Percentiles rank a stretch among this genome's conserved stretches.
phyloP scores from a whole-genome alignment of 768 basidiomycete genomes.

The Flagelloscypha sp. region DNA sequence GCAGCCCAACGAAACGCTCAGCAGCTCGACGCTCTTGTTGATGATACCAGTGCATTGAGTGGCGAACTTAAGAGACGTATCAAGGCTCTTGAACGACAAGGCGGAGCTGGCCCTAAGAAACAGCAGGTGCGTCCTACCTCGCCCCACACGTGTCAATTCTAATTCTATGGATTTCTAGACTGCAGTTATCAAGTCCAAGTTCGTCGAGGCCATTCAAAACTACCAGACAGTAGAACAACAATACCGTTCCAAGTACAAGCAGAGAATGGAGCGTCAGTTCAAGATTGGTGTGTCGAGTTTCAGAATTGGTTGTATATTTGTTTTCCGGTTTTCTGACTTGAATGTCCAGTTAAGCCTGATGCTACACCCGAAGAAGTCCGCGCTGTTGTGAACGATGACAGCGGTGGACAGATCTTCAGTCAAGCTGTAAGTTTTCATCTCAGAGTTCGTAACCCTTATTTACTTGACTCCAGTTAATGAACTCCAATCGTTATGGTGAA shows the following conservation, averaged over 20 bases:
- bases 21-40: slow-evolving; percentile 61
- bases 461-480: slow-evolving; percentile 55
- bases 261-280: slow-evolving; percentile 79
- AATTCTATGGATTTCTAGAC: slow-evolving; percentile 30
- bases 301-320: neutral
- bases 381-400: slow-evolving; percentile 80
- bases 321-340: slow-evolving; percentile 1
- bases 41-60: slow-evolving; percentile 65
- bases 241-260: slow-evolving; percentile 69
- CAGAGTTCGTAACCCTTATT: slow-evolving; percentile 1
- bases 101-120: slow-evolving; percentile 60
- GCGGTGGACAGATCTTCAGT: slow-evolving; percentile 80
- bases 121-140: slow-evolving; percentile 48
- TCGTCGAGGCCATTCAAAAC: slow-evolving; percentile 78
- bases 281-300: slow-evolving; percentile 55
- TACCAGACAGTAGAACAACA: slow-evolving; percentile 80
- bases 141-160: neutral
- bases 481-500: slow-evolving; percentile 84
- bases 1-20: slow-evolving; percentile 51
- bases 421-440: slow-evolving; percentile 56
- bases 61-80: slow-evolving; percentile 62
- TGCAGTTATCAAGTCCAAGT: slow-evolving; percentile 62
- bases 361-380: slow-evolving; percentile 83
- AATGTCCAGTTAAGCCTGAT: slow-evolving; percentile 72
- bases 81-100: slow-evolving; percentile 61